These are phyloP conservation scores for Dujonia santamariae DNA, from an alignment of 1,139 yeast genomes.

Conservation along the genomic window DNA sequence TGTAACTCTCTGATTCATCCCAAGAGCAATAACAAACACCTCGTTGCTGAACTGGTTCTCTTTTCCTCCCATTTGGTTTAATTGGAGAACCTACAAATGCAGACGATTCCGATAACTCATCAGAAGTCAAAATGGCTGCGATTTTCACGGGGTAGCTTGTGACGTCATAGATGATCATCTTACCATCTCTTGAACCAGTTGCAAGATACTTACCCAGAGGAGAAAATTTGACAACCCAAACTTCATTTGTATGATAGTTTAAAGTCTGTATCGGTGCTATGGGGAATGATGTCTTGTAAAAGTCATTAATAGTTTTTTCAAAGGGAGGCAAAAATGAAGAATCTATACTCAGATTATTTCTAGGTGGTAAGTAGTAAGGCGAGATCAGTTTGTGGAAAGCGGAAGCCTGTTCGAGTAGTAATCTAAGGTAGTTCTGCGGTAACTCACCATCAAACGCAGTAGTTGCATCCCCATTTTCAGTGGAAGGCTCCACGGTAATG, in stretches of 20 bases:
- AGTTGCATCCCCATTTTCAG: too few relatives aligned
- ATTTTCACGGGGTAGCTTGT: too few relatives aligned
- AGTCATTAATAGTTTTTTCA: constrained; percentile 11
- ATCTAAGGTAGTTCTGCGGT: constrained; percentile 25
- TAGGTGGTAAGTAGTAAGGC: constrained; percentile 35
- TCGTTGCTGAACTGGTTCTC: constrained; percentile 26
- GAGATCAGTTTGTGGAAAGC: constrained; percentile 26
- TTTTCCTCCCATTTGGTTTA: constrained; percentile 17
- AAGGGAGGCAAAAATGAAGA: constrained; percentile 2
- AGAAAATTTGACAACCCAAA: constrained; percentile 80
- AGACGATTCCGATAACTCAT: constrained; percentile 26
- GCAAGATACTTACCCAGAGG: constrained; percentile 75
- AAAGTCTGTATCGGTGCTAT: constrained; percentile 37
- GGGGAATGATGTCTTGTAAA: constrained; percentile 45
- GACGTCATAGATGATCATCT: constrained; percentile 64
- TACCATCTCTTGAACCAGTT: constrained; percentile 71
- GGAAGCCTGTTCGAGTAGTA: constrained; percentile 27
- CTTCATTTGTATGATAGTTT: constrained; percentile 64
- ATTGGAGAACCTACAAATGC: constrained; percentile 26
- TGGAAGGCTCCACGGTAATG: too few relatives aligned
- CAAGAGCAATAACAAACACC: constrained; percentile 70
- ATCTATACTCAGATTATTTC: constrained; percentile 12
- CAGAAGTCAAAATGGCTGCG: constrained; percentile 32
- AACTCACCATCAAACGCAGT: too few relatives aligned
- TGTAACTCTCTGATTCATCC: constrained; percentile 67